Percentiles rank a stretch among this genome's conserved stretches.
Evolutionary conservation across 1,284 basidiomycete genomes (phyloP).

Genomic region (Vanrija sp.): DNA sequence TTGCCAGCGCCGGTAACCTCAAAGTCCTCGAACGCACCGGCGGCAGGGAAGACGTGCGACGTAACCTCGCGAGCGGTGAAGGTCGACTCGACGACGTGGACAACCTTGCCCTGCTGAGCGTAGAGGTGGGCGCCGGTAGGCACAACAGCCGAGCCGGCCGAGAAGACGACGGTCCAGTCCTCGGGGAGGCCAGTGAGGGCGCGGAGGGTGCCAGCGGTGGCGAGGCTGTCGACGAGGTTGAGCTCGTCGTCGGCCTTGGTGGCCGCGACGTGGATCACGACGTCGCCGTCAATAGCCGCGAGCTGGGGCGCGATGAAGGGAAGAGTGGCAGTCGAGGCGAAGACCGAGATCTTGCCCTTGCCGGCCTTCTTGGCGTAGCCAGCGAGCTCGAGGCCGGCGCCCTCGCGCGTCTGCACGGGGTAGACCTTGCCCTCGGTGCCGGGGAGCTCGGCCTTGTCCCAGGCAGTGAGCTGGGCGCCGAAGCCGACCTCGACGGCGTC

Average conservation of each 20-base stretch:
- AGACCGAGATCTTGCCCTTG: slow-evolving; percentile 41
- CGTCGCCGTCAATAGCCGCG: slow-evolving; percentile 60
- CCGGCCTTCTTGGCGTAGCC: slow-evolving; percentile 59
- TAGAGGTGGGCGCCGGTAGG: slow-evolving; percentile 58
- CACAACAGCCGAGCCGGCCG: slow-evolving; percentile 71
- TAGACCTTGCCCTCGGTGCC: slow-evolving; percentile 54
- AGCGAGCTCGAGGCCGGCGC: slow-evolving; percentile 76
- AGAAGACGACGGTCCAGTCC: slow-evolving; percentile 70
- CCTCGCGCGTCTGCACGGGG: slow-evolving; percentile 76
- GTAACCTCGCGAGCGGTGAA: slow-evolving; percentile 40
- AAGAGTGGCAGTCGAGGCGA: slow-evolving; percentile 52
- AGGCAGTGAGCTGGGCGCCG: slow-evolving; percentile 26
- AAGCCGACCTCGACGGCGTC: slow-evolving; percentile 46
- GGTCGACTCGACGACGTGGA: slow-evolving; percentile 48
- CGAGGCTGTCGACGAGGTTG: slow-evolving; percentile 60
- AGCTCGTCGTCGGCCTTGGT: slow-evolving; percentile 60
- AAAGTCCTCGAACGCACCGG: slow-evolving; percentile 26
- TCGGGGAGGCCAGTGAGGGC: slow-evolving; percentile 63
- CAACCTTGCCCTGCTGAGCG: slow-evolving; percentile 27
- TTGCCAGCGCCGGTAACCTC: slow-evolving; percentile 22
- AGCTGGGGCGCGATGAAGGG: slow-evolving; percentile 72
- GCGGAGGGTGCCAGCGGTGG: slow-evolving; percentile 52
- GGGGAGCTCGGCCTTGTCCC: slow-evolving; percentile 19
- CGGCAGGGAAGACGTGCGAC: slow-evolving; percentile 40
- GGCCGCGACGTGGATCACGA: slow-evolving; percentile 74